Evolutionary conservation across 139 green algal genomes (phyloP), one percentile per base, ranked within the genome.

Genomic region (Astrephomene gubernaculifera): DNA sequence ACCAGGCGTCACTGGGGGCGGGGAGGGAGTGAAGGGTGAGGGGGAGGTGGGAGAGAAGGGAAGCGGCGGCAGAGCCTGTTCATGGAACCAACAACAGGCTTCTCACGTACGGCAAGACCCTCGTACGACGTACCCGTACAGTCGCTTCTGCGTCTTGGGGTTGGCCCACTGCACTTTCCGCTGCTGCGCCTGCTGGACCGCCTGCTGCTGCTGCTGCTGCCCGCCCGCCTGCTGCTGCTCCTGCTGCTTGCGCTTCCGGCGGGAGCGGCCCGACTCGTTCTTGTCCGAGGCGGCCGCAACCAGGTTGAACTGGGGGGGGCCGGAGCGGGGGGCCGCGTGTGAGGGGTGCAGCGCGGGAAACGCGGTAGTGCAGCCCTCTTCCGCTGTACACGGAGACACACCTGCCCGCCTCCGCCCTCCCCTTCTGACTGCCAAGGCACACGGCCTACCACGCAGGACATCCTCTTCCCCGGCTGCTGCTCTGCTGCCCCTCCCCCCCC

Each of bases 1-100:
- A 90, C 97, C 97, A 99, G 4, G 95, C 95, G 1, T 94, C 91
- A 3, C 91, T 94, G 90, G 75, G 89, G 39, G 2, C 41, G n/a
- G 49, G 38, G 33, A 60, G 39, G 29, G 4, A 65, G 41, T 22
- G 39, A 24, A 10, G 35, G 35, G 73, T 65, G 57, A 14, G 57
- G 71, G 64, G 39, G 67, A 8, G 38, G 49, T 43, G 71, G 35
- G 25, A 33, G 52, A 57, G 69, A 65, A 9, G 57, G 57, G 57
- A 22, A 27, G 19, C 49, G 49, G 49, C 17, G 12, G 49, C 49
- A 57, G 49, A 17, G 49, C 12, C 57, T 22, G 19, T 22, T 9
- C 57, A 65, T 14, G 19, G 22, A 6, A 14, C 6, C 57, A n/a
- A 33, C 19, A 65, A n/a, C 57, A 22, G 14, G 24, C 14, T 9